Conservation (phyloP, 495 filamentous ascomycete genomes). For the Penicillium psychrofluorescens region DNA sequence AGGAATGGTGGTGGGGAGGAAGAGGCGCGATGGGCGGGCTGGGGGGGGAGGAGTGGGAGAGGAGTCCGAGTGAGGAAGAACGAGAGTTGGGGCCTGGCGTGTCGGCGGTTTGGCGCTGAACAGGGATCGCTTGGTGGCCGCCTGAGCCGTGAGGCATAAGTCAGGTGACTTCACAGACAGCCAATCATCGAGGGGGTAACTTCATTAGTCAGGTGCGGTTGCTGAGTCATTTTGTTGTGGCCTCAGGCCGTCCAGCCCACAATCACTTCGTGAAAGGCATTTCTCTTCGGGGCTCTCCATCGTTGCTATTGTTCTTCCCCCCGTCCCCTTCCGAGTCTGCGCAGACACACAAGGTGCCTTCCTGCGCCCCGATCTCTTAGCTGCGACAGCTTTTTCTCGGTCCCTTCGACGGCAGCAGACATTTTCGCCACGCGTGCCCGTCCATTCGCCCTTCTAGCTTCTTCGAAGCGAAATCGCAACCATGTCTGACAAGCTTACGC, state of each 20-base stretch:
- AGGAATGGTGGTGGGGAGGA: conserved; percentile 21
- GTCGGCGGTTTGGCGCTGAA: conserved; percentile 20
- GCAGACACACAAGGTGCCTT: conserved; percentile 17
- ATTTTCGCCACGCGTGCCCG: conserved; percentile 9
- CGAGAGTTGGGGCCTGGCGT: conserved; percentile 18
- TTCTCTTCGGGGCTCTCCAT: conserved; percentile 16
- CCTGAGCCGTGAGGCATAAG: conserved; percentile 27
- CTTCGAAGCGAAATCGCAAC: conserved; percentile 19
- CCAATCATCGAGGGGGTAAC: conserved; percentile 19
- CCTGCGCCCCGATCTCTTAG: conserved; percentile 7
- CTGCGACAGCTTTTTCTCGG: conserved; percentile 10
- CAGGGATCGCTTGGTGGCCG: conserved; percentile 15
- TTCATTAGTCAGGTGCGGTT: background rate
- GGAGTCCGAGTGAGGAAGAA: conserved; percentile 16
- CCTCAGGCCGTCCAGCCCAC: conserved; percentile 25
- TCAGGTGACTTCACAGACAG: conserved; percentile 13
- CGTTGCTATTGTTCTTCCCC: conserved; percentile 12
- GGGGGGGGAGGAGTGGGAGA: conserved; percentile 2
- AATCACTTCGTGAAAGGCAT: conserved; percentile 17
- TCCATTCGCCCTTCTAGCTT: conserved; percentile 7
- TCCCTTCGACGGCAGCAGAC: conserved; percentile 15
- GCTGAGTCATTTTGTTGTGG: background rate
- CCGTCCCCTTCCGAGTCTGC: conserved; percentile 12
- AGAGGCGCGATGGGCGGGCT: conserved; percentile 8
- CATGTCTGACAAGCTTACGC: conserved; percentile 84